phyloP scores from a whole-genome alignment of 345 rosid species.

The Heritiera fomes region DNA sequence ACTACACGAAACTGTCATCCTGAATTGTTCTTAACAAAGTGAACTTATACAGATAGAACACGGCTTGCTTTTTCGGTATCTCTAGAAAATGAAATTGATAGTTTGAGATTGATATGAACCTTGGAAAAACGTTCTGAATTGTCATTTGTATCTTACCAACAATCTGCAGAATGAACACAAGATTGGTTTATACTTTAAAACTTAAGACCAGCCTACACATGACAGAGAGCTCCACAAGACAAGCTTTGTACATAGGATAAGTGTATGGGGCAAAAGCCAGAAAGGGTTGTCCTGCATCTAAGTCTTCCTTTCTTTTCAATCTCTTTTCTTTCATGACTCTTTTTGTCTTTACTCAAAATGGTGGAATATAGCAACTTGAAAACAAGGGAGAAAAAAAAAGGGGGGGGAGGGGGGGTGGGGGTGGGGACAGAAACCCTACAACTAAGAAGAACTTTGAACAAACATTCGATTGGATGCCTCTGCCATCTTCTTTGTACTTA shows the following conservation, averaged over 20 bases:
- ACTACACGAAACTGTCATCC: constrained; percentile 3
- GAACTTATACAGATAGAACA: neutral
- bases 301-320: neutral
- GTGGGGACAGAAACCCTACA: neutral
- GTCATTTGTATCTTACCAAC: neutral
- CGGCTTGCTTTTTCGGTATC: neutral
- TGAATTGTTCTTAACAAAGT: neutral
- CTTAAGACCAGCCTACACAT: neutral
- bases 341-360: neutral
- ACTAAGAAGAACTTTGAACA: neutral
- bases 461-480: neutral
- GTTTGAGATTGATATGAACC: neutral
- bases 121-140: neutral
- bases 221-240: neutral
- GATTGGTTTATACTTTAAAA: neutral
- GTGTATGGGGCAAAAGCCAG: constrained; percentile 4
- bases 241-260: neutral
- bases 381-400: neutral
- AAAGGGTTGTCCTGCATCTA: constrained; percentile 4
- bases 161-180: neutral
- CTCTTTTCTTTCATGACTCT: neutral
- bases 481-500: neutral
- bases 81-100: neutral
- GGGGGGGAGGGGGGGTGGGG: too few species aligned
- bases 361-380: neutral